Base-by-base conservation (phyloP, 495 filamentous ascomycete species). In the Hypoxylon fuscum region DNA sequence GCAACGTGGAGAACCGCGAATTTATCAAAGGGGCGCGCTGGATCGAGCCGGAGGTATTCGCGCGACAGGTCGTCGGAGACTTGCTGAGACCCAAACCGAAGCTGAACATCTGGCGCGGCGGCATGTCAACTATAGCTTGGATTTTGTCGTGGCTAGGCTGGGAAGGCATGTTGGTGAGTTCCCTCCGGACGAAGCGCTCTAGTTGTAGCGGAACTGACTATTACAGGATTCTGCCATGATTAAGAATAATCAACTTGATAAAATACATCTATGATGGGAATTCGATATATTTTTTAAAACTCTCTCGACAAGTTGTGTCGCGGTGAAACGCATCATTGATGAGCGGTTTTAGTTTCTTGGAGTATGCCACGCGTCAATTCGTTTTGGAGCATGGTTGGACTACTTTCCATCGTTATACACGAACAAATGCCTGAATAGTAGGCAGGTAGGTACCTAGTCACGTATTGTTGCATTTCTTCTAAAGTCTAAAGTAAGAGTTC, bases 151-250 rank as follows among this genome's bases (percentile, higher is more conserved):
- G 54, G 66, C 45, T 47, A 45, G 64, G 67, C 11, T 68, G 42
- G 64, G 49, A 61, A 18, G 64, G 49, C 11, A 58, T 57, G 43
- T 31, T 68, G 18, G 69, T 60, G 18, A 70, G 60, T 70, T 34
- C 0, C 8, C 31, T 34, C 17, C 15, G 29, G 14, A 43, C 22
- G 34, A 62, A 70, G 10, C 67, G 64, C 56, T 70, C 68, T 8
- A 69, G 69, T 6, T 59, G 60, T 44, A 68, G 68, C 44, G 69
- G 69, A n/a, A 72, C 29, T 72, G 68, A 75, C 47, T 66, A 57
- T 45, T 66, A 51, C 35, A 79, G 75, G 68, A 76, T 72, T 62
- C 74, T 55, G 11, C 73, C 66, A 25, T 77, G 67, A 59, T 73
- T 64, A 50, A 76, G 55, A 48, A 70, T 64, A 61, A 72, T 68